Evolutionary conservation across 108 stramenopile genomes (phyloP).

Genomic region (Cyclotella sp.): DNA sequence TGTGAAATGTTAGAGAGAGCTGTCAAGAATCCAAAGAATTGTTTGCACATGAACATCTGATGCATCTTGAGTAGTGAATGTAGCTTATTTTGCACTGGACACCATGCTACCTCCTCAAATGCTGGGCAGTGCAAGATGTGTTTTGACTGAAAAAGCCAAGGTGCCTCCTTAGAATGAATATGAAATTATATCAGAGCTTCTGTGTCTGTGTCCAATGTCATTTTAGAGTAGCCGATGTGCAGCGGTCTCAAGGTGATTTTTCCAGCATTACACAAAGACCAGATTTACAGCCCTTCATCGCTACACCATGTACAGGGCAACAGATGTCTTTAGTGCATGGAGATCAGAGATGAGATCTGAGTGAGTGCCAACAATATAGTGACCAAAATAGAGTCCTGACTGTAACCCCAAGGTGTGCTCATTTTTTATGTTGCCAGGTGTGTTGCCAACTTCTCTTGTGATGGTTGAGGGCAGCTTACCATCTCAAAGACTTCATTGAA

Average conservation of each 20-base stretch:
- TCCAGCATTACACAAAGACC: conserved; percentile 23
- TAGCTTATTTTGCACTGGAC: no score
- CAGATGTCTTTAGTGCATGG: conserved; percentile 19
- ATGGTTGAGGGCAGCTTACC: not conserved
- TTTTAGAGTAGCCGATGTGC: conserved; percentile 1
- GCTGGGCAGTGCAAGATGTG: no score
- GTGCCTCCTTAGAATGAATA: no score
- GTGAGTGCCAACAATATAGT: conserved; percentile 3
- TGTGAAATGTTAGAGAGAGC: no score
- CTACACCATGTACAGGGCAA: not conserved
- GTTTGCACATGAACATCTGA: no score
- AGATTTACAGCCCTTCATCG: not conserved
- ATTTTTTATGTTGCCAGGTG: not conserved
- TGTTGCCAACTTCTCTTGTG: not conserved
- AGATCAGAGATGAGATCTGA: conserved; percentile 4
- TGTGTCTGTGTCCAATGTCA: no score
- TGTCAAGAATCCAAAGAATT: no score
- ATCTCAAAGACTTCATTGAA: no score
- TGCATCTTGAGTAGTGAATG: no score
- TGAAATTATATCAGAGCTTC: no score
- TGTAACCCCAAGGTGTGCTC: conserved; percentile 10
- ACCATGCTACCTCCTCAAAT: no score
- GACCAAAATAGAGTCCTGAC: conserved; percentile 15
- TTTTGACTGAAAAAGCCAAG: no score
- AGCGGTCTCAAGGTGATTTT: not conserved